A percentile compares a stretch with the other conserved stretches of the same genome.
Evolutionary conservation across 345 rosid genomes (phyloP).

Genomic region (Nasturtium officinale): DNA sequence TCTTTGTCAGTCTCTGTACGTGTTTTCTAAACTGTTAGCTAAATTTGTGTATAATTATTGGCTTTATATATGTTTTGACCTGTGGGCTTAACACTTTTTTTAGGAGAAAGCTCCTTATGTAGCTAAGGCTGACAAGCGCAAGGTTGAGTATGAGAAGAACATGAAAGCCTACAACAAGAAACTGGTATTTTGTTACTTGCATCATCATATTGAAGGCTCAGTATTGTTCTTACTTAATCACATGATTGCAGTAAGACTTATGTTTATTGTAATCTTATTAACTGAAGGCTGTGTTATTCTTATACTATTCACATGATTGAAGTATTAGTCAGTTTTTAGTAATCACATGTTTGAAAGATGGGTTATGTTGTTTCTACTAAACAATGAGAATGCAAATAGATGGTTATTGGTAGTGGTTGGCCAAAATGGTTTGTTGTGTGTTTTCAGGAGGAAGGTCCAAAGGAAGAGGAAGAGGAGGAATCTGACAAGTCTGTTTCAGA

Average conservation of each 20-base stretch:
- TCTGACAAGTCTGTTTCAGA: slow-evolving; percentile 96
- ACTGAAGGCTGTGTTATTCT: neutral
- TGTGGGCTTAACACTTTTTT: neutral
- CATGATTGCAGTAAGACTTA: neutral
- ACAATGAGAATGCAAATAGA: neutral
- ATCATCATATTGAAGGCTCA: neutral
- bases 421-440: neutral
- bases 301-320: neutral
- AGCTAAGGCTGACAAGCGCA: slow-evolving; percentile 82
- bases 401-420: neutral
- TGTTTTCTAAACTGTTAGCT: slow-evolving; percentile 6
- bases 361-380: neutral
- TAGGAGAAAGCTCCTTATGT: slow-evolving; percentile 87
- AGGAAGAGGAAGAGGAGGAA: slow-evolving; percentile 75
- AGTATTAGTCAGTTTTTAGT: no score
- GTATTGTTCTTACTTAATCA: neutral
- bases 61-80: neutral
- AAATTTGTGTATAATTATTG: neutral
- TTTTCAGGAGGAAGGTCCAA: slow-evolving; percentile 72
- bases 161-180: slow-evolving; percentile 87
- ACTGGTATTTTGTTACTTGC: slow-evolving; percentile 47
- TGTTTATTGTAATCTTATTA: no score
- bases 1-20: slow-evolving; percentile 73
- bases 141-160: slow-evolving; percentile 87
- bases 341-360: neutral